Conservation (phyloP, 2,329 filamentous ascomycete species). For the Diaporthe vaccinii region DNA sequence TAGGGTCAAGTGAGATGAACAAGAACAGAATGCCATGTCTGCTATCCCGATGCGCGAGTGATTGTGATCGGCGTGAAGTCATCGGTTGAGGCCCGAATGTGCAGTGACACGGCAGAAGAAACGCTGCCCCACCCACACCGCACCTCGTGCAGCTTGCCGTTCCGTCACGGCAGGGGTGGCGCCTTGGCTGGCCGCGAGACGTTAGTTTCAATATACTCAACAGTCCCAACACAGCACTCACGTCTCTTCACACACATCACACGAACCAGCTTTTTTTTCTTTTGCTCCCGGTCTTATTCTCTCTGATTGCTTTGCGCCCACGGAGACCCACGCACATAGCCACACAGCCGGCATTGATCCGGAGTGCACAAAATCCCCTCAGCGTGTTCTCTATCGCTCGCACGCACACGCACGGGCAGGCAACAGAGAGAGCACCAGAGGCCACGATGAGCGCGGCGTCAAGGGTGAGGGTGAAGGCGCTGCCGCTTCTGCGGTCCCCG, state of each 20-base stretch:
- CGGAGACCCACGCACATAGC: too few species aligned
- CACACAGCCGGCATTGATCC: too few species aligned
- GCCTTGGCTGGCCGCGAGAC: not conserved
- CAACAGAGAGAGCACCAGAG: not conserved
- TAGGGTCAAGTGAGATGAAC: not conserved
- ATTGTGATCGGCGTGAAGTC: constrained; percentile 3
- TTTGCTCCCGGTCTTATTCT: not conserved
- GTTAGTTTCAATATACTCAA: not conserved
- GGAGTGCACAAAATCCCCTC: not conserved
- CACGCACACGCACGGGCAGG: not conserved
- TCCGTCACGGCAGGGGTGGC: constrained; percentile 14
- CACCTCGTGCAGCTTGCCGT: not conserved
- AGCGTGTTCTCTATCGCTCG: not conserved
- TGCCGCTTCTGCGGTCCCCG: constrained; percentile 12
- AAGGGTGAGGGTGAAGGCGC: constrained; percentile 28
- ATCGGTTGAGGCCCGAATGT: not conserved
- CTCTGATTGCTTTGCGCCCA: not conserved
- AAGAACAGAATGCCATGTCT: not conserved
- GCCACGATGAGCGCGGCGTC: constrained; percentile 28
- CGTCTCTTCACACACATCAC: not conserved
- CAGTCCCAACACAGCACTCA: not conserved
- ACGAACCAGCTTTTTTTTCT: not conserved
- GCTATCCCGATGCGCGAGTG: too few species aligned
- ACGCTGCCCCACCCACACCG: constrained; percentile 3
- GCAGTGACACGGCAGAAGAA: not conserved